Evolutionary conservation across 768 basidiomycete species (phyloP).

Genomic region (Trametes maxima): DNA sequence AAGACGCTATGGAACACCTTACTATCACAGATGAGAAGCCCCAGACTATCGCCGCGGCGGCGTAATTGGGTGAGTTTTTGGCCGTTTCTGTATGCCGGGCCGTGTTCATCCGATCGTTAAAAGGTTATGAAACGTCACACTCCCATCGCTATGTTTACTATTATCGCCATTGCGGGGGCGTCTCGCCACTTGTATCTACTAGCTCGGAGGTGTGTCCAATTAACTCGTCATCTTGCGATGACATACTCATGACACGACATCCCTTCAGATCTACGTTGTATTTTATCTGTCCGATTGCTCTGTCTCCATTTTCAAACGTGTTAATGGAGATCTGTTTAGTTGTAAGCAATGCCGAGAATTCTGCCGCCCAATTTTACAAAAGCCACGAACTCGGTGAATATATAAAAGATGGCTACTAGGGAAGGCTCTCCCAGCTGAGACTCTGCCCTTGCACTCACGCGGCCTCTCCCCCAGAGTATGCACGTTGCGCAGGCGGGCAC

Average conservation of each 20-base stretch:
- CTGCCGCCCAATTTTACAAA: no score
- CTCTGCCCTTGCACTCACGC: no score
- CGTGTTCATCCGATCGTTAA: background rate
- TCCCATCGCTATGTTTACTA: background rate
- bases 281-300: no score
- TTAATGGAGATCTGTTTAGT: no score
- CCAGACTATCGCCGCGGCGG: slow-evolving; percentile 27
- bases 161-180: background rate
- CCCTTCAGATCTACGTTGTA: background rate
- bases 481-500: no score
- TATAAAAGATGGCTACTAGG: no score
- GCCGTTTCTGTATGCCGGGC: no score
- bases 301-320: no score
- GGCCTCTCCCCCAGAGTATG: no score
- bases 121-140: background rate
- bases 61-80: slow-evolving; percentile 16
- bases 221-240: background rate
- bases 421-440: no score
- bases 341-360: no score
- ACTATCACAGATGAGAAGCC: slow-evolving; percentile 43
- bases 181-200: slow-evolving; percentile 17
- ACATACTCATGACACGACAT: background rate
- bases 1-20: slow-evolving; percentile 70
- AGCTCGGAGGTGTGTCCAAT: slow-evolving; percentile 9
- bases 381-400: no score